phyloP scores from a whole-genome alignment of 2,329 filamentous ascomycete genomes.

The Ascochyta koolunga region DNA sequence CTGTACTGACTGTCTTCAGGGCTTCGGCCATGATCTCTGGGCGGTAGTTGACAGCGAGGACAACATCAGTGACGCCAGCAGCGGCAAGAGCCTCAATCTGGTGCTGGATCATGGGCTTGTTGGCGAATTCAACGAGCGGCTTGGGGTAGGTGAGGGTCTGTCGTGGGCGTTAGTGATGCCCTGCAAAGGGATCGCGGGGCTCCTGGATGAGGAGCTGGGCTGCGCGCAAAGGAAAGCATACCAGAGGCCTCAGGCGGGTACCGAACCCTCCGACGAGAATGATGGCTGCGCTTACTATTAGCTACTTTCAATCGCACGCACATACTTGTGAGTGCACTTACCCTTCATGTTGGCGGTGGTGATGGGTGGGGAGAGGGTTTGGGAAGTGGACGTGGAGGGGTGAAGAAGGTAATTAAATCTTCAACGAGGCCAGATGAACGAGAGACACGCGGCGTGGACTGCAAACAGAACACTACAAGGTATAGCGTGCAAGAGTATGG shows the following conservation, averaged over 20 bases:
- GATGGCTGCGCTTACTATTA: conserved; percentile 66
- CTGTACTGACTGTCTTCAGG: conserved; percentile 75
- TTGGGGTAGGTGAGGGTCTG: conserved; percentile 97
- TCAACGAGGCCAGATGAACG: conserved; percentile 20
- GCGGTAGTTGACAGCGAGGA: conserved; percentile 97
- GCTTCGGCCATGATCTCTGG: conserved; percentile 97
- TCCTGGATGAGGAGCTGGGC: conserved; percentile 14
- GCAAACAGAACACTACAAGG: not conserved
- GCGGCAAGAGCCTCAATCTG: conserved; percentile 94
- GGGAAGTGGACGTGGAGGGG: conserved; percentile 13
- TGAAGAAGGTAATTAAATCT: conserved; percentile 23
- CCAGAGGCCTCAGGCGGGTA: conserved; percentile 94
- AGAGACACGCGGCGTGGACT: conserved; percentile 10
- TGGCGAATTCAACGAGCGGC: conserved; percentile 96
- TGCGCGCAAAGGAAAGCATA: conserved; percentile 53
- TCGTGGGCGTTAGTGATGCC: conserved; percentile 31
- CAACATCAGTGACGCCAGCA: conserved; percentile 95
- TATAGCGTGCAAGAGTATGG: conserved; percentile 18
- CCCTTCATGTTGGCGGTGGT: conserved; percentile 50
- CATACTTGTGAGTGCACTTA: conserved; percentile 14
- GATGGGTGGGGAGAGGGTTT: conserved; percentile 15
- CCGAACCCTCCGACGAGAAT: conserved; percentile 99
- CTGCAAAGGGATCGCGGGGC: conserved; percentile 27
- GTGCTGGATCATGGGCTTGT: conserved; percentile 99
- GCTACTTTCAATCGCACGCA: not conserved